These are phyloP conservation scores for Citrus hindsii DNA, from an alignment of 345 rosid genomes.

Conservation along the genomic window DNA sequence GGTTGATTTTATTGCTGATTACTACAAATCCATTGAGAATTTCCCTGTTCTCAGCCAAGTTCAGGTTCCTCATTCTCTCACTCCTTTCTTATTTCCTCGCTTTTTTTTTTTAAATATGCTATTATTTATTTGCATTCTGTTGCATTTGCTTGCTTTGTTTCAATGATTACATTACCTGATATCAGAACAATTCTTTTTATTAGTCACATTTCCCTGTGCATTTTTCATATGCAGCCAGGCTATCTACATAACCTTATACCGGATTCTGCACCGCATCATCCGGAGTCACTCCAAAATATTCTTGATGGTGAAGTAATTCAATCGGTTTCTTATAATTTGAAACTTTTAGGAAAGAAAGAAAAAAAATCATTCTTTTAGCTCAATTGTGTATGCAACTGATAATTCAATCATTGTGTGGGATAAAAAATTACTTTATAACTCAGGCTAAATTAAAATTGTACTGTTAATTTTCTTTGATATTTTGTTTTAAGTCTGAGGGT, in stretches of 20 bases:
- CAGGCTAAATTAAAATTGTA: not conserved
- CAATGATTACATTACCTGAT: not conserved
- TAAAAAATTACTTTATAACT: not conserved
- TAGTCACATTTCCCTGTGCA: not conserved
- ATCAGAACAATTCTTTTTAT: not conserved
- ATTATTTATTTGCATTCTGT: too few species aligned
- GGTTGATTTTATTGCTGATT: conserved; percentile 95
- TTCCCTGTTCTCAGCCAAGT: conserved; percentile 95
- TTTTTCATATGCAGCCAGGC: conserved; percentile 64
- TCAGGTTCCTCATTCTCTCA: conserved; percentile 32
- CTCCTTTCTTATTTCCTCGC: not conserved
- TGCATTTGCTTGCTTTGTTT: not conserved
- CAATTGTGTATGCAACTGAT: not conserved
- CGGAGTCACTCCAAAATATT: conserved; percentile 69
- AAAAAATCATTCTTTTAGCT: not conserved
- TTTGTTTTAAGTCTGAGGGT: not conserved
- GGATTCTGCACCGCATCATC: conserved; percentile 72
- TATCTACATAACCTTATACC: conserved; percentile 70
- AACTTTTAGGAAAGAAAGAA: too few species aligned
- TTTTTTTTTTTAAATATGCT: too few species aligned
- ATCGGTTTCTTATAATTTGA: not conserved
- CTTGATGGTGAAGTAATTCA: conserved; percentile 61
- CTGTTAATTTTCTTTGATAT: not conserved
- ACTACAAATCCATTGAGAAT: conserved; percentile 67
- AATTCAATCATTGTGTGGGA: not conserved